A percentile compares a stretch with the other conserved stretches of the same genome.
Evolutionary conservation across 2,329 filamentous ascomycete species (phyloP).

Genomic region (Drechmeria coniospora): DNA sequence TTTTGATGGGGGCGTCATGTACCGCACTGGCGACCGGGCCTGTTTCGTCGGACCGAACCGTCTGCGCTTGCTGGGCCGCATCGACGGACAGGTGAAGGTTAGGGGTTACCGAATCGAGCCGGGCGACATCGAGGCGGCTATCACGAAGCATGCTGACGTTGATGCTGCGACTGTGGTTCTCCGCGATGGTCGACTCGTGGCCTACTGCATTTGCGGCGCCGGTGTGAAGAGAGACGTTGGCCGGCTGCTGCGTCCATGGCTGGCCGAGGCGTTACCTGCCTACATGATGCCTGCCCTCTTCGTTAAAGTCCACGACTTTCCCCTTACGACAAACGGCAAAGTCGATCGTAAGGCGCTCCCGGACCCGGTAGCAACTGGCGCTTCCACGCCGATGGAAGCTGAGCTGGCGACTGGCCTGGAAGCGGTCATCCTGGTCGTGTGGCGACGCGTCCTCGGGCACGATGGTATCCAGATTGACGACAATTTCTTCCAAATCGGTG

Average conservation of each 20-base stretch:
- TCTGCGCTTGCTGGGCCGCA: constrained; percentile 8
- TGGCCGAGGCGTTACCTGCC: constrained; percentile 3
- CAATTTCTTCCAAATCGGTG: constrained; percentile 9
- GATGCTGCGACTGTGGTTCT: constrained; percentile 4
- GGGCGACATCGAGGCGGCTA: constrained; percentile 8
- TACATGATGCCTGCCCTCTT: constrained; percentile 8
- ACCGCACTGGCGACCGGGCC: constrained; percentile 9
- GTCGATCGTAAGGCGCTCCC: constrained; percentile 8
- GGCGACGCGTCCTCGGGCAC: constrained; percentile 7
- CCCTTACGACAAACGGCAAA: constrained; percentile 7
- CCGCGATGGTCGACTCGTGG: constrained; percentile 5
- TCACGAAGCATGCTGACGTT: constrained; percentile 3
- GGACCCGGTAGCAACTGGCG: constrained; percentile 2
- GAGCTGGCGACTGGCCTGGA: constrained; percentile 4
- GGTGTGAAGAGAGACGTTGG: neutral
- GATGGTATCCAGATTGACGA: constrained; percentile 5
- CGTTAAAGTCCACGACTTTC: constrained; percentile 5
- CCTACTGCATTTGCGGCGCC: constrained; percentile 6
- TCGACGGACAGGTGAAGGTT: constrained; percentile 10
- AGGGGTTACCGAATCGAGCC: constrained; percentile 9
- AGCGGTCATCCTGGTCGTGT: constrained; percentile 4
- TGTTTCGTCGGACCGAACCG: constrained; percentile 4
- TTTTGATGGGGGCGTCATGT: constrained; percentile 5
- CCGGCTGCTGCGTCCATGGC: constrained; percentile 3
- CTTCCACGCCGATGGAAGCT: no score